Percentiles rank a stretch among this genome's conserved stretches.
These are phyloP conservation scores for Chlorophyllum brunneum DNA, from an alignment of 768 basidiomycete species.

Conservation along the genomic window DNA sequence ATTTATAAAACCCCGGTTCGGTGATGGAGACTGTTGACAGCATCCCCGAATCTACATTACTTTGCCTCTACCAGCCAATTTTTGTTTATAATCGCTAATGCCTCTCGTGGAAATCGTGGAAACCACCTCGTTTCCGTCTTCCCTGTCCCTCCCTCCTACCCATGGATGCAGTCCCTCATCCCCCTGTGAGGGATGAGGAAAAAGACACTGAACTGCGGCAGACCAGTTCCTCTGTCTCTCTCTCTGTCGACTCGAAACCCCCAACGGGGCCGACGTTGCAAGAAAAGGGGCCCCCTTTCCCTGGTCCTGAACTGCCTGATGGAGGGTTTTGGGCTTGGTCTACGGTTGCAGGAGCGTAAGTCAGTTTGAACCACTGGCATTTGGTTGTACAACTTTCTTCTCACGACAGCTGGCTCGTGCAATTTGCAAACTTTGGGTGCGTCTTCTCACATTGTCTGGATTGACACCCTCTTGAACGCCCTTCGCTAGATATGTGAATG, in stretches of 20 bases:
- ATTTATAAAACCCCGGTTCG: neutral
- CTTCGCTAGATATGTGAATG: slow-evolving; percentile 24
- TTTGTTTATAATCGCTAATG: neutral
- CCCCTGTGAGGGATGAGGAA: neutral
- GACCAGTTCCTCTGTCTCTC: neutral
- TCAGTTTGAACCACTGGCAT: neutral
- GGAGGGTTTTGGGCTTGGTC: slow-evolving; percentile 20
- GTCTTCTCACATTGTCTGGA: neutral
- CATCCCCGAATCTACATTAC: neutral
- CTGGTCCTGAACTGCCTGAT: slow-evolving; percentile 11
- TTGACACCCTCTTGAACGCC: no score
- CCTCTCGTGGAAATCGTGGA: neutral
- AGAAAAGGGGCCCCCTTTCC: neutral
- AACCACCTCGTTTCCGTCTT: neutral
- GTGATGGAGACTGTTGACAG: neutral
- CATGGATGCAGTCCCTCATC: neutral
- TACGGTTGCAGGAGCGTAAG: slow-evolving; percentile 34
- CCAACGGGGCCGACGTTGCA: neutral
- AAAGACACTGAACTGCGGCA: neutral
- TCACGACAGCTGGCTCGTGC: slow-evolving; percentile 27
- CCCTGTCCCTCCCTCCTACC: neutral
- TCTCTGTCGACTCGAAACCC: neutral
- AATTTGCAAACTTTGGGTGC: slow-evolving; percentile 40
- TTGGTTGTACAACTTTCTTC: neutral
- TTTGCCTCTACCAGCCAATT: neutral